Evolutionary conservation across 2,329 filamentous ascomycete species (phyloP), one percentile per base, ranked within the genome.

Genomic region (Sporothrix protearum): DNA sequence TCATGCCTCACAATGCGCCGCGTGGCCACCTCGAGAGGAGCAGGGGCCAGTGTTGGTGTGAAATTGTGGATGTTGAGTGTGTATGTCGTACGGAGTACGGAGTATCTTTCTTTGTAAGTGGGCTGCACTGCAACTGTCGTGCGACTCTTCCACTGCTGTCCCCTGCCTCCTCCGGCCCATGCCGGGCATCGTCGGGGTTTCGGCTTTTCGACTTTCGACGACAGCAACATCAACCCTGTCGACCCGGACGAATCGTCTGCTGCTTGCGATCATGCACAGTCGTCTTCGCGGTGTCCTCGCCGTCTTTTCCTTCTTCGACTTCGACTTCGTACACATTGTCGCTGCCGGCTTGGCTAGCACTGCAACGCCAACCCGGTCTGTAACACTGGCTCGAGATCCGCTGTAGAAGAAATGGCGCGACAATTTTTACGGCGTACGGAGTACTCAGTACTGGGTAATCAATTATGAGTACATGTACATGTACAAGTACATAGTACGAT

Each of bases 141-240:
- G 28, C 55, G 8, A 25, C 22, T 63, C 4, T 49, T 28, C 25
- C n/a, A 66, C n/a, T 28, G n/a, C 36, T 10, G 2, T 30, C 14
- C n/a, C 8, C 28, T 42, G 25, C 39, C 25, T 47, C 61, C 22
- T 47, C 42, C 42, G 63, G 63, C 14, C 22, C 63, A 68, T n/a
- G 28, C 67, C 67, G 67, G 51, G 67, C 67, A 69, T 57, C 51
- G 51, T 69, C 67, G 49, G 33, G n/a, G n/a, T n/a, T n/a, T n/a
- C n/a, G n/a, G n/a, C n/a, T n/a, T n/a, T n/a, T n/a, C n/a, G n/a
- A n/a, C 67, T 59, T 59, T 45, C 30, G 25, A 57, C 53, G 10
- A 16, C 25, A 8, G 25, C 28, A n/a, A n/a, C n/a, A n/a, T n/a
- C n/a, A n/a, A n/a, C n/a, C n/a, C n/a, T n/a, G n/a, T n/a, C n/a